These are phyloP conservation scores for Trifolium pratense DNA, from an alignment of 306 rosid species.

Conservation along the genomic window DNA sequence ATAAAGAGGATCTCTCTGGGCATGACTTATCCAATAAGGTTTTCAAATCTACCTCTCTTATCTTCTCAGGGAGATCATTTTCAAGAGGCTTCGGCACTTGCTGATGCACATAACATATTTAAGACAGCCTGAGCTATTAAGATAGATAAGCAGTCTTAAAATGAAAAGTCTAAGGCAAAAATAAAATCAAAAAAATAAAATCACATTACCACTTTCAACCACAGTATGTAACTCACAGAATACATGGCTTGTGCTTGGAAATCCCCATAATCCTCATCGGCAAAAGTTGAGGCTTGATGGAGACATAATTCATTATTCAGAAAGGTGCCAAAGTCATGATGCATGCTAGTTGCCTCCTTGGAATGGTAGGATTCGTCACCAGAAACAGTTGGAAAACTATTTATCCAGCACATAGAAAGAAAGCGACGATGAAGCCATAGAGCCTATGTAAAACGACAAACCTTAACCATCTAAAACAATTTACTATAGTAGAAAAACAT, in stretches of 20 bases:
- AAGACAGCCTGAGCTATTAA: conserved; percentile 33
- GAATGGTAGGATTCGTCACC: conserved; percentile 33
- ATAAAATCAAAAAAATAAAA: no score
- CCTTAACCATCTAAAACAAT: conserved; percentile 11
- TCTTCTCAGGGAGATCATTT: conserved; percentile 51
- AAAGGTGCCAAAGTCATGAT: conserved; percentile 48
- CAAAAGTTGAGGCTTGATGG: conserved; percentile 49
- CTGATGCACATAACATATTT: conserved; percentile 53
- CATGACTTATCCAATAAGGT: conserved; percentile 56
- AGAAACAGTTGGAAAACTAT: conserved; percentile 44
- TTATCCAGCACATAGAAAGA: conserved; percentile 67
- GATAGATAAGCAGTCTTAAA: neutral
- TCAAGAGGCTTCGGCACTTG: conserved; percentile 55
- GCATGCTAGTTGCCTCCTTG: conserved; percentile 43
- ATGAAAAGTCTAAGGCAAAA: neutral
- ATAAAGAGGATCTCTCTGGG: conserved; percentile 62
- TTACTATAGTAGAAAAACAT: neutral
- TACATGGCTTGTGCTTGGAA: conserved; percentile 67
- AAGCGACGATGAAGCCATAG: conserved; percentile 95
- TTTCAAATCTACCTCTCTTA: conserved; percentile 57
- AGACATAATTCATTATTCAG: conserved; percentile 63
- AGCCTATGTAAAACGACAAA: conserved; percentile 57
- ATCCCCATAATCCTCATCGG: conserved; percentile 66
- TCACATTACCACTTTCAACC: conserved; percentile 79
- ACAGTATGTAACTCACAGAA: conserved; percentile 64